phyloP scores from a whole-genome alignment of 768 basidiomycete genomes.

The Russula sp. region DNA sequence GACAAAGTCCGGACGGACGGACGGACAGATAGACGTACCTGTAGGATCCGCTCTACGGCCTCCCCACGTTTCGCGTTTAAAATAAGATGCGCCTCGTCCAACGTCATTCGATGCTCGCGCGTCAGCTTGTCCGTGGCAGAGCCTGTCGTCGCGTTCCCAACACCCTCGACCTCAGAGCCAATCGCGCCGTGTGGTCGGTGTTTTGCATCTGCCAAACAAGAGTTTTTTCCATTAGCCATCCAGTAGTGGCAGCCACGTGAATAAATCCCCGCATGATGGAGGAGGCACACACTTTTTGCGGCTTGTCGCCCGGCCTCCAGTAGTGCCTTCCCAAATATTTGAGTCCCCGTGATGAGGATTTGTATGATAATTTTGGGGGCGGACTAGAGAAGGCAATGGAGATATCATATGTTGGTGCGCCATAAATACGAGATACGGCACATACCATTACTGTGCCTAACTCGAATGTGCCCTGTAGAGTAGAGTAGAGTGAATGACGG shows the following conservation, averaged over 20 bases:
- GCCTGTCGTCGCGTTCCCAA: constrained; percentile 69
- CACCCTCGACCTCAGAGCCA: constrained; percentile 68
- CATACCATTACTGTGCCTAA: constrained; percentile 16
- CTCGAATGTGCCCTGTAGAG: background rate
- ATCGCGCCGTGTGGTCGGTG: constrained; percentile 67
- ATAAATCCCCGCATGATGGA: background rate
- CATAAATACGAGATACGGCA: background rate
- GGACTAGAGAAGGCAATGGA: constrained; percentile 52
- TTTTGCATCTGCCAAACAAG: constrained; percentile 69
- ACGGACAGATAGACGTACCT: constrained; percentile 54
- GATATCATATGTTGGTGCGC: background rate
- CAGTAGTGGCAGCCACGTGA: background rate
- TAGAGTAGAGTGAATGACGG: background rate
- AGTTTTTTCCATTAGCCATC: background rate
- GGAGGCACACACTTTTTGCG: constrained; percentile 82
- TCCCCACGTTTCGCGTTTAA: constrained; percentile 82
- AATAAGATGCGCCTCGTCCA: constrained; percentile 93
- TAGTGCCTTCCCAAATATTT: constrained; percentile 90
- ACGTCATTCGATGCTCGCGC: constrained; percentile 83
- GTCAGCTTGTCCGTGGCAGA: constrained; percentile 79
- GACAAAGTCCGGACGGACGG: too few relatives aligned
- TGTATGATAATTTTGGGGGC: constrained; percentile 77
- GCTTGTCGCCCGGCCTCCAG: constrained; percentile 89
- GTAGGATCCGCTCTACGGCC: constrained; percentile 60
- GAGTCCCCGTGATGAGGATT: constrained; percentile 70